A percentile compares a stretch with the other conserved stretches of the same genome.
These are phyloP conservation scores for Globisporangium megalacanthum DNA, from an alignment of 352 stramenopile species.

Conservation along the genomic window DNA sequence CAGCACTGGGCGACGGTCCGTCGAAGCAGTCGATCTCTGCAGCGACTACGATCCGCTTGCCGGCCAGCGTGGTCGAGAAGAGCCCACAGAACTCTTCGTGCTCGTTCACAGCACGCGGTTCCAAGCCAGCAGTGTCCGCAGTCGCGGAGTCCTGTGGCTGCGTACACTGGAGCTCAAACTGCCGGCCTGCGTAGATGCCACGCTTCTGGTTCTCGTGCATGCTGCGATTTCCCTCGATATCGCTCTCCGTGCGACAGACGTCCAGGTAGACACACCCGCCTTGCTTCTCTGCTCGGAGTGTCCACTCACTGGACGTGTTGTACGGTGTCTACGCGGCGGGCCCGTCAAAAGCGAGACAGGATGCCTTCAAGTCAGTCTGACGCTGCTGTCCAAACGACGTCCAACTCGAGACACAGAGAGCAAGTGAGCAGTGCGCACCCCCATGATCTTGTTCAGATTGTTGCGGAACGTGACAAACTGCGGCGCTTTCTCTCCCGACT, in stretches of 20 bases:
- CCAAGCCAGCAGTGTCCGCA: no score
- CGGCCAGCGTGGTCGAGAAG: conserved; percentile 44
- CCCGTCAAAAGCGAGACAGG: no score
- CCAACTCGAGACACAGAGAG: no score
- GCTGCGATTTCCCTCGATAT: conserved; percentile 37
- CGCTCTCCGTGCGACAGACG: conserved; percentile 38
- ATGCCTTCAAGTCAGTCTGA: no score
- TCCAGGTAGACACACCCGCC: conserved; percentile 59
- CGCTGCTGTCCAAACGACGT: no score
- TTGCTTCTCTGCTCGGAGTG: conserved; percentile 48
- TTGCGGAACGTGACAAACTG: conserved; percentile 75
- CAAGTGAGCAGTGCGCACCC: conserved; percentile 22
- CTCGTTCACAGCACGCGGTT: conserved; percentile 36
- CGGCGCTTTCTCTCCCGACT: conserved; percentile 11
- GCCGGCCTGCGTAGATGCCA: conserved; percentile 59
- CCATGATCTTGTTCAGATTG: conserved; percentile 84
- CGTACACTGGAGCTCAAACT: conserved; percentile 63
- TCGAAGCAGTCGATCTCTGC: conserved; percentile 68
- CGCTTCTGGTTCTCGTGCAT: conserved; percentile 44
- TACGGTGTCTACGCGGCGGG: conserved; percentile 65
- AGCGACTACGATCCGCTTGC: conserved; percentile 48
- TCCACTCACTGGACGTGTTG: conserved; percentile 72
- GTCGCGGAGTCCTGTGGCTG: conserved; percentile 1
- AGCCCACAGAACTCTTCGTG: conserved; percentile 71
- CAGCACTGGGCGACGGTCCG: background rate